phyloP scores from a whole-genome alignment of 2,329 filamentous ascomycete species.

The Penicillium sp. region DNA sequence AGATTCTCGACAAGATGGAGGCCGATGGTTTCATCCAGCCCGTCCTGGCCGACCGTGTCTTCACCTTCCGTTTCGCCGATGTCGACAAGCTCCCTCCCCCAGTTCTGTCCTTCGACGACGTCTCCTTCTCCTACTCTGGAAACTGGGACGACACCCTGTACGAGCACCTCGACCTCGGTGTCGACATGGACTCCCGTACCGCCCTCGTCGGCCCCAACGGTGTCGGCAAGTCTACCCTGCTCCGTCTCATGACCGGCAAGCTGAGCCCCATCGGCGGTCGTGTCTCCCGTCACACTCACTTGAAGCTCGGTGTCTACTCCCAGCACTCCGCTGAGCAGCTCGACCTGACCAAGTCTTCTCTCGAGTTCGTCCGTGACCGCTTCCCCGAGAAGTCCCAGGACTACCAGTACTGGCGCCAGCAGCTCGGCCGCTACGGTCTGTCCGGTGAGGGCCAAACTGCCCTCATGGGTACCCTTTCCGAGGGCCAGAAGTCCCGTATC shows the following conservation, averaged over 20 bases:
- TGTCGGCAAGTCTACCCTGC: constrained; percentile 97
- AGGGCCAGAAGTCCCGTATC: constrained; percentile 97
- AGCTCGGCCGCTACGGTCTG: constrained; percentile 92
- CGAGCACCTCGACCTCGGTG: constrained; percentile 94
- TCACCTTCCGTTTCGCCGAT: constrained; percentile 97
- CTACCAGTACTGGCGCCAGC: constrained; percentile 99
- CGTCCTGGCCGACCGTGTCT: constrained; percentile 80
- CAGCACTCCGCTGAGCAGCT: constrained; percentile 99
- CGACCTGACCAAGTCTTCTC: constrained; percentile 93
- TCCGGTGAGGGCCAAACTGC: constrained; percentile 92
- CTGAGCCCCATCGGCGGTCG: constrained; percentile 79
- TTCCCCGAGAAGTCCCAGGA: constrained; percentile 88
- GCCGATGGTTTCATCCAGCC: constrained; percentile 97
- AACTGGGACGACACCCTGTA: constrained; percentile 88
- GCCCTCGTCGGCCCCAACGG: constrained; percentile 97
- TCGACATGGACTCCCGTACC: constrained; percentile 98
- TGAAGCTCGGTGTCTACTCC: constrained; percentile 97
- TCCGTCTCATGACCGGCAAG: constrained; percentile 95
- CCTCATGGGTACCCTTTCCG: constrained; percentile 95
- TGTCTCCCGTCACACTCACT: constrained; percentile 91
- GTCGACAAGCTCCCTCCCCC: constrained; percentile 99
- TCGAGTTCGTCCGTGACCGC: constrained; percentile 97
- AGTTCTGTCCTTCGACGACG: constrained; percentile 92
- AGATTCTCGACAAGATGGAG: constrained; percentile 99
- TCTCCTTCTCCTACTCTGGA: constrained; percentile 97